Evolutionary conservation across 441 rosid genomes (phyloP).

Genomic region (Melastoma candidum): DNA sequence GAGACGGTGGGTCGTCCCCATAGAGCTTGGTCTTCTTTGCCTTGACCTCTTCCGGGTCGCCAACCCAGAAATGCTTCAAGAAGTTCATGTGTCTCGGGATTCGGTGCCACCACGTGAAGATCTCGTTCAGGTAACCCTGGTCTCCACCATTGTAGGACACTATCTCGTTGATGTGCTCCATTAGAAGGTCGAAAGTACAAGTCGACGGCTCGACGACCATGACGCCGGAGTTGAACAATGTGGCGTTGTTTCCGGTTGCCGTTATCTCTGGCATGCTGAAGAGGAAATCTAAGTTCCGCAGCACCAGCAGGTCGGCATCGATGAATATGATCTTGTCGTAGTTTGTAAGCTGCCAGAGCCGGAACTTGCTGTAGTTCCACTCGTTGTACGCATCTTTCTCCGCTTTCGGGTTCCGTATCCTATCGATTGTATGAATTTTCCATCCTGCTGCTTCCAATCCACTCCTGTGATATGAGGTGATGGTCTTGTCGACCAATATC

Average conservation of each 20-base stretch:
- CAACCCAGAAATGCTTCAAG: constrained; percentile 84
- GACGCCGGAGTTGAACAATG: constrained; percentile 80
- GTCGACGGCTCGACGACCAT: constrained; percentile 88
- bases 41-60: constrained; percentile 65
- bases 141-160: constrained; percentile 95
- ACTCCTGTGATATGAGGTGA: constrained; percentile 69
- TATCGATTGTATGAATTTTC: constrained; percentile 68
- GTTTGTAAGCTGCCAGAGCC: constrained; percentile 87
- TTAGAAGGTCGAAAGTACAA: constrained; percentile 82
- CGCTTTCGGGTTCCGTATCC: constrained; percentile 92
- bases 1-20: constrained; percentile 69
- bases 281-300: constrained; percentile 85
- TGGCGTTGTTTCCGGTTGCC: constrained; percentile 82
- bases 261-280: constrained; percentile 84
- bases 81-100: constrained; percentile 82
- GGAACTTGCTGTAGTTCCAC: constrained; percentile 94
- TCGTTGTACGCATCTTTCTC: constrained; percentile 92
- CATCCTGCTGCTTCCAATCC: constrained; percentile 93
- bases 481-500: constrained; percentile 75
- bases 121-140: constrained; percentile 81
- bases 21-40: constrained; percentile 62
- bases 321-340: constrained; percentile 86
- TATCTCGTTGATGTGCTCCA: constrained; percentile 80
- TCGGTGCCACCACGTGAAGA: constrained; percentile 95
- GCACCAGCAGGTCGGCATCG: constrained; percentile 71